Base-by-base conservation (phyloP, 192 early-diverging fungal genomes). In the Thamnidium elegans region DNA sequence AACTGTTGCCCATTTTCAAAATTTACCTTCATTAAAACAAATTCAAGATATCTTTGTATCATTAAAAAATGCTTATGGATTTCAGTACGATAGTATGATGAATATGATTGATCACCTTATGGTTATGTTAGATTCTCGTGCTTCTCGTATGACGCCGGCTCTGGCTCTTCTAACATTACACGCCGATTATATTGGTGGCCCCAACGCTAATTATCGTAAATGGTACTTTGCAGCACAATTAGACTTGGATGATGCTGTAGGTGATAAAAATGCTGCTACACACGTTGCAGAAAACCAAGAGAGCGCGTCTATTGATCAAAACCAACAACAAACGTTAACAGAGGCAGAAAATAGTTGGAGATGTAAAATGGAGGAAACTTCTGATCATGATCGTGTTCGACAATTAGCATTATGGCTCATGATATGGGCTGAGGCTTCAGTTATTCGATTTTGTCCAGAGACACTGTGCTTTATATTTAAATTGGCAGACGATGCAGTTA, bases 151-250 rank as follows among this genome's bases (percentile, higher is more conserved):
- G 89, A 79, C 79, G 17, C 82, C 87, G 14, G 78, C 77, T 9
- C 82, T 87, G 71, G 89, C 89, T 30, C 63, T 93, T 30, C 72
- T 87, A 15, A 90, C 85, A 55, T 66, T 93, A 17, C 89, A 93
- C 62, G 87, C 89, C 7, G 91, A 93, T 62, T 91, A 87, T 62
- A 84, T 93, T 65, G 91, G 89, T 60, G 91, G 91, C 17, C 85
- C 87, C 46, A 79, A 91, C 58, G 87, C 89, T 46, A 93, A 93
- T 77, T 93, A 91, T 77, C 83, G 89, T 32, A 89, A 87, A 65
- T 93, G 91, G 91, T 93, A 86, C 78, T 91, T 93, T 77, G 86
- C 87, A 36, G 83, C 89, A 7, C 85, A 86, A 65, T 70, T 90
- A 8, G 85, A 89, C 68, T 66, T 86, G 62, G 76, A 84, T 51